These are phyloP conservation scores for Sanghuangporus weigelae DNA, from an alignment of 1,284 basidiomycete species.

Conservation along the genomic window DNA sequence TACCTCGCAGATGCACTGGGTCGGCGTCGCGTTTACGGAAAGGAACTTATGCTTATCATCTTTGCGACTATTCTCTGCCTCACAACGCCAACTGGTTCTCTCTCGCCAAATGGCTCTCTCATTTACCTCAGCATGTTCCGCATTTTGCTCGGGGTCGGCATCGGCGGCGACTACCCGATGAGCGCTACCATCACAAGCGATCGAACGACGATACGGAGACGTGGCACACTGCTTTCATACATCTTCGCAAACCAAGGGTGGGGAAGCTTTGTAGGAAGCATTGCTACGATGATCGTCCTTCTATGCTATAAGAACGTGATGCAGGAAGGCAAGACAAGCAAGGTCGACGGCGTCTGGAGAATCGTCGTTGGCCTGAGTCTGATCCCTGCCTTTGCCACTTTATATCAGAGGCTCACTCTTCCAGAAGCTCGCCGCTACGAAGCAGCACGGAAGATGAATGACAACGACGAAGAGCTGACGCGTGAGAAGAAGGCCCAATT, in stretches of 20 bases:
- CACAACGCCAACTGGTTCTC: constrained; percentile 40
- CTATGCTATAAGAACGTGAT: constrained; percentile 64
- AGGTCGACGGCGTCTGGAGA: constrained; percentile 61
- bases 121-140: constrained; percentile 64
- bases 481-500: constrained; percentile 31
- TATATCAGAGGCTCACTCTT: constrained; percentile 72
- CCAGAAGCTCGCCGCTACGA: constrained; percentile 62
- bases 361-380: constrained; percentile 48
- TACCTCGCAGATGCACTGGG: constrained; percentile 65
- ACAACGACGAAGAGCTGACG: constrained; percentile 29
- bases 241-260: constrained; percentile 74
- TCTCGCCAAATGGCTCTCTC: constrained; percentile 42
- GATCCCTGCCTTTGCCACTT: constrained; percentile 51
- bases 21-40: constrained; percentile 67
- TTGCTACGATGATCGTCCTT: constrained; percentile 68
- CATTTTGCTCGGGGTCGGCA: constrained; percentile 68
- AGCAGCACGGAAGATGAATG: constrained; percentile 34
- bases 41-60: constrained; percentile 77
- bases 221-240: constrained; percentile 70
- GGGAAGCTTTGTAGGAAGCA: constrained; percentile 62
- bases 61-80: constrained; percentile 61
- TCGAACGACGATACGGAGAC: constrained; percentile 60
- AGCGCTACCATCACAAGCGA: constrained; percentile 68
- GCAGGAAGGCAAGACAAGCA: constrained; percentile 48
- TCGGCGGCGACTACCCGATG: constrained; percentile 85